These are phyloP conservation scores for Coniferiporia weirii DNA, from an alignment of 1,284 basidiomycete species.

Conservation along the genomic window DNA sequence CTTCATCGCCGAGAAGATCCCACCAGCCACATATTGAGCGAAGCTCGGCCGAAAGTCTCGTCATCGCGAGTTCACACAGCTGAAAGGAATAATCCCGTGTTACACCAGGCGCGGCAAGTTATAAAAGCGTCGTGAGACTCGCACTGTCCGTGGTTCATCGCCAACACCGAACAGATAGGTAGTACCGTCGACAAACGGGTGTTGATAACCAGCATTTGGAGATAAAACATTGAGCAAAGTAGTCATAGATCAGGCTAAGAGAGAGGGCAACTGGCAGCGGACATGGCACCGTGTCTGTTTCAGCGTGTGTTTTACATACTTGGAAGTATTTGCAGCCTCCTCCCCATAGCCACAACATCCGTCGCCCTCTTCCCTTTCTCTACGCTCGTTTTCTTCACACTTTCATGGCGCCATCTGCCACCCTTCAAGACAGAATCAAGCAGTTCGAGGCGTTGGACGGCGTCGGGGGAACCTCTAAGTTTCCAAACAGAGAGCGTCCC, in stretches of 20 bases:
- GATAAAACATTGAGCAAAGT: background rate
- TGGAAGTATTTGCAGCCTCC: background rate
- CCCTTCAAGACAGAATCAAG: conserved; percentile 15
- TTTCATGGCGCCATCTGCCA: conserved; percentile 13
- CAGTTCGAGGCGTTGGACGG: conserved; percentile 13
- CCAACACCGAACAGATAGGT: conserved; percentile 29
- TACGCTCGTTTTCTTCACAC: conserved; percentile 4
- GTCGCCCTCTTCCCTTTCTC: conserved; percentile 3
- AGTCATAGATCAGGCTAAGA: background rate
- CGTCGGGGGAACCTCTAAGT: background rate
- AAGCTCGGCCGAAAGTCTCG: conserved; percentile 39
- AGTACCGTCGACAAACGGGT: conserved; percentile 43
- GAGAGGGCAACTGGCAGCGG: too few species aligned
- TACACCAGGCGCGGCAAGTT: background rate
- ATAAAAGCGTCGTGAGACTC: conserved; percentile 18
- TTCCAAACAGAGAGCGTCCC: background rate
- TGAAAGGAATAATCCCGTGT: conserved; percentile 20
- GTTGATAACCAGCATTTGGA: conserved; percentile 34
- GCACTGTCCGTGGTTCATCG: conserved; percentile 43
- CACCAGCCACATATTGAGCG: conserved; percentile 41
- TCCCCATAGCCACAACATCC: background rate
- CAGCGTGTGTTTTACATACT: background rate
- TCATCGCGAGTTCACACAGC: conserved; percentile 48
- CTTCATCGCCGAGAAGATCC: conserved; percentile 28
- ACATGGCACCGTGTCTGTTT: background rate